These are phyloP conservation scores for Drechslerella stenobrocha DNA, from an alignment of 2,329 filamentous ascomycete genomes.

Conservation along the genomic window DNA sequence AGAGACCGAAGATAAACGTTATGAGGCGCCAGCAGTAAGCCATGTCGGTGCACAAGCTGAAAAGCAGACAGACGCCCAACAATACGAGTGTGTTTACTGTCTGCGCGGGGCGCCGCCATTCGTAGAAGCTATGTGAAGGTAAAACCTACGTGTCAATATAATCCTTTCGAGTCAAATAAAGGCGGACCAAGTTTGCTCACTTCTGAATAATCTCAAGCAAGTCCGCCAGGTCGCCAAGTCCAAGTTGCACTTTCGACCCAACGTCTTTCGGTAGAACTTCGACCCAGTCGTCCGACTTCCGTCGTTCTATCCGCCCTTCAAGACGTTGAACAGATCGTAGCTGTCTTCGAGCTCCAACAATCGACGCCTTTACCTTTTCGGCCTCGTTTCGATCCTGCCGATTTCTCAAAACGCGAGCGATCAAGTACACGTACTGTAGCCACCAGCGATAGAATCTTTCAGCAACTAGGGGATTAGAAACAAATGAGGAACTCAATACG, in stretches of 20 bases:
- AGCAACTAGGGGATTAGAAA: no score
- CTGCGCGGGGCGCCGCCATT: constrained; percentile 30
- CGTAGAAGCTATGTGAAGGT: constrained; percentile 21
- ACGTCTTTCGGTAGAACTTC: constrained; percentile 20
- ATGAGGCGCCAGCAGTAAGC: constrained; percentile 29
- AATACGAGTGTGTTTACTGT: constrained; percentile 28
- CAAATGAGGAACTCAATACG: no score
- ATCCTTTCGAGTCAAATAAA: no score
- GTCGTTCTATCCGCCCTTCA: constrained; percentile 19
- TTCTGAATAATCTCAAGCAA: constrained; percentile 24
- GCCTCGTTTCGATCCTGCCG: constrained; percentile 29
- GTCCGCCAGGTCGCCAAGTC: constrained; percentile 32
- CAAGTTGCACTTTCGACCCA: constrained; percentile 20
- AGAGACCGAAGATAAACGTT: constrained; percentile 31
- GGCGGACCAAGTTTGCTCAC: constrained; percentile 1
- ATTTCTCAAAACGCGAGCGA: constrained; percentile 26
- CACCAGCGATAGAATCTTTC: no score
- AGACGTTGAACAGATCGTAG: constrained; percentile 14
- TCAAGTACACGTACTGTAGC: constrained; percentile 39
- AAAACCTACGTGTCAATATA: no score
- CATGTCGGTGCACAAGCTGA: constrained; percentile 19
- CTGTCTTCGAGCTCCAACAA: constrained; percentile 13
- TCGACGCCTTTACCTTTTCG: constrained; percentile 26
- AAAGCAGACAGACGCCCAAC: constrained; percentile 15
- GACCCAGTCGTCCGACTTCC: constrained; percentile 28